Evolutionary conservation across 805 yeast species (phyloP), one percentile per base, ranked within the genome.

Genomic region (Diddensiella caesifluorescens): DNA sequence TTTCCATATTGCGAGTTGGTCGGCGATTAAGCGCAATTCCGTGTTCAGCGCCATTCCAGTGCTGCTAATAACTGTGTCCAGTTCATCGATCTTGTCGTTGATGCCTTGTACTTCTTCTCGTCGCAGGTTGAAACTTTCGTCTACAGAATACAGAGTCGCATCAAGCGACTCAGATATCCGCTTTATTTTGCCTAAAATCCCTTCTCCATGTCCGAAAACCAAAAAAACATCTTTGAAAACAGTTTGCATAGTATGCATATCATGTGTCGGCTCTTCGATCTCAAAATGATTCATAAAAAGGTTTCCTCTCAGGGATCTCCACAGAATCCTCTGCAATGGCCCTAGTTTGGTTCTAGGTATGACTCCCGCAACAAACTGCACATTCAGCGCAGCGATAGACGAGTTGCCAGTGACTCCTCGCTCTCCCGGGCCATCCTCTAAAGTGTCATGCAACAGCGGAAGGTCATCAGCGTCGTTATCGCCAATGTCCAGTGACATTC

Each of bases 301-400:
- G 61, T 92, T 92, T 59, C 98, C 98, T 62, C 98, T 79, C 46
- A 92, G 72, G 7, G 84, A 79, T 65, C 99, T 77, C 95, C 96
- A 92, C 36, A 92, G 68, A 44, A 92, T 86, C 51, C 79, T 82
- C 60, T 89, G 90, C 46, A 92, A 68, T 1, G 81, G 69, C 13
- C 71, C 75, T 25, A 85, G 72, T 55, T 82, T 84, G 5, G 72
- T 74, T 51, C 94, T 74, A 31, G 78, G 73, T 35, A 92, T 81
- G 6, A 88, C 85, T 34, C 98, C 98, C 3, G 89, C 77, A 31
- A 84, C 73, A 51, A 80, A 78, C 42, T 65, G 69, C 32, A 71
- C 64, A 49, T 64, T 64, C 22, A 56, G 36, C 3, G 48, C 48
- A 3, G 49, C 45, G 4, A 47, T 30, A 15, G 46, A 30, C 12